Conservation (phyloP, 2,329 filamentous ascomycete genomes). For the Curvularia eragrostidis region DNA sequence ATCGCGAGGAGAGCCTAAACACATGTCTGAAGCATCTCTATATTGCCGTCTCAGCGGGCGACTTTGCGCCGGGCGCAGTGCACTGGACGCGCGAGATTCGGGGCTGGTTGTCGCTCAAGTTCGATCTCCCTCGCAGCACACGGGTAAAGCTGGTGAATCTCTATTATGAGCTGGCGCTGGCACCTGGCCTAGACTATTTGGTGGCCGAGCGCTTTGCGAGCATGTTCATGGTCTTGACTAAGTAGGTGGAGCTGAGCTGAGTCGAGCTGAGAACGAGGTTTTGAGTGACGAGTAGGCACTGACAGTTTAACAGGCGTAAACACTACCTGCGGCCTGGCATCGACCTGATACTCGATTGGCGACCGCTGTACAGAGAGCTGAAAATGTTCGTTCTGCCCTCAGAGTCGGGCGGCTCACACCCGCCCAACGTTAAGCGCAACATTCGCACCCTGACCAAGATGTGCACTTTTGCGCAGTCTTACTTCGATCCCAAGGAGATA, state of each 20-base stretch:
- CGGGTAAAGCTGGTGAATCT: conserved; percentile 84
- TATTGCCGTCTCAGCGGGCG: conserved; percentile 86
- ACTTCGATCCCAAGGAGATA: conserved; percentile 88
- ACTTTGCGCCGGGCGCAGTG: conserved; percentile 90
- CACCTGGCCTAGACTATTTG: conserved; percentile 82
- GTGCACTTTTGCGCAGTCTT: conserved; percentile 86
- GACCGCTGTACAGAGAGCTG: conserved; percentile 88
- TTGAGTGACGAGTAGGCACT: conserved; percentile 24
- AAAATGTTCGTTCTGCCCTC: conserved; percentile 88
- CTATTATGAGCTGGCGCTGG: conserved; percentile 92
- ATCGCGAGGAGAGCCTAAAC: conserved; percentile 78
- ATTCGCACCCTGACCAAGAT: conserved; percentile 82
- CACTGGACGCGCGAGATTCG: conserved; percentile 98
- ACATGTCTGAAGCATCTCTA: conserved; percentile 95
- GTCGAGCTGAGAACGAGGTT: not conserved
- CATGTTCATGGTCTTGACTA: conserved; percentile 96
- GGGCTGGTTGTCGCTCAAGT: conserved; percentile 95
- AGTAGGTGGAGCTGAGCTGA: conserved; percentile 71
- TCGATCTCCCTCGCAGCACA: conserved; percentile 87
- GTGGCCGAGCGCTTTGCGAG: conserved; percentile 90
- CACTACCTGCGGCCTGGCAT: conserved; percentile 92
- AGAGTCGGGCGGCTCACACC: conserved; percentile 72
- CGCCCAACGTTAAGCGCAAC: conserved; percentile 68
- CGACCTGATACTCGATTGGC: conserved; percentile 92
- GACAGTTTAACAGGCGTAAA: conserved; percentile 71